Conservation (phyloP, 192 early-diverging fungal species). For the Phlyctochytrium planicorne region DNA sequence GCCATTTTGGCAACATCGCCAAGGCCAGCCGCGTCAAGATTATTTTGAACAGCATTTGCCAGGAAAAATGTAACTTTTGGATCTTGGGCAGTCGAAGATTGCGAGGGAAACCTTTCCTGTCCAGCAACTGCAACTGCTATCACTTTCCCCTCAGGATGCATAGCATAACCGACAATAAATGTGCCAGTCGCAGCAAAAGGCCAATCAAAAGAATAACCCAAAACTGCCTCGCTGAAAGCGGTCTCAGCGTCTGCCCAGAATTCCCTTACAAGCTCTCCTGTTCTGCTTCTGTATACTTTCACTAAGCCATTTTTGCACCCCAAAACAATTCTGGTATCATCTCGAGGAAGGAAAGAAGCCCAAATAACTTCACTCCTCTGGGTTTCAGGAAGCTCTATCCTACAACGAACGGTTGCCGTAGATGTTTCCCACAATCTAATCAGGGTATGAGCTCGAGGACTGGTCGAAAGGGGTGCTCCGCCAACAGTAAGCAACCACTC, state of each 20-base stretch:
- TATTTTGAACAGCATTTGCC: not conserved
- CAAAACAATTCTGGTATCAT: constrained; percentile 11
- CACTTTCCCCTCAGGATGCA: constrained; percentile 23
- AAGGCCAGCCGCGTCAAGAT: not conserved
- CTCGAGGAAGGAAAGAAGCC: constrained; percentile 5
- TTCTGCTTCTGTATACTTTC: constrained; percentile 5
- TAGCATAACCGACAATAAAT: constrained; percentile 17
- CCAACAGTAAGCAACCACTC: constrained; percentile 22
- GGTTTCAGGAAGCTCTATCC: constrained; percentile 16
- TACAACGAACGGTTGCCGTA: not conserved
- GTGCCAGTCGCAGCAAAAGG: constrained; percentile 20
- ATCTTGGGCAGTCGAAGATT: not conserved
- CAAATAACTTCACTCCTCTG: constrained; percentile 16
- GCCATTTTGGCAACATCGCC: not conserved
- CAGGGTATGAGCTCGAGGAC: not conserved
- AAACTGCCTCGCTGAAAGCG: constrained; percentile 13
- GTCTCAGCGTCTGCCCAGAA: constrained; percentile 26
- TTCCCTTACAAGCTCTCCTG: constrained; percentile 17
- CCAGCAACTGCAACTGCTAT: constrained; percentile 28
- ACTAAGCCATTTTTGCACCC: constrained; percentile 27
- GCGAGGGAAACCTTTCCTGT: constrained; percentile 1
- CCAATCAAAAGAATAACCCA: constrained; percentile 25
- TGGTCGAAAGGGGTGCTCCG: constrained; percentile 9
- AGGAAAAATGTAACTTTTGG: not conserved
- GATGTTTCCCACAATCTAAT: constrained; percentile 23